Base-by-base conservation (phyloP, 371 early-diverging fungal species). In the Amoeboaphelidium protococcarum region DNA sequence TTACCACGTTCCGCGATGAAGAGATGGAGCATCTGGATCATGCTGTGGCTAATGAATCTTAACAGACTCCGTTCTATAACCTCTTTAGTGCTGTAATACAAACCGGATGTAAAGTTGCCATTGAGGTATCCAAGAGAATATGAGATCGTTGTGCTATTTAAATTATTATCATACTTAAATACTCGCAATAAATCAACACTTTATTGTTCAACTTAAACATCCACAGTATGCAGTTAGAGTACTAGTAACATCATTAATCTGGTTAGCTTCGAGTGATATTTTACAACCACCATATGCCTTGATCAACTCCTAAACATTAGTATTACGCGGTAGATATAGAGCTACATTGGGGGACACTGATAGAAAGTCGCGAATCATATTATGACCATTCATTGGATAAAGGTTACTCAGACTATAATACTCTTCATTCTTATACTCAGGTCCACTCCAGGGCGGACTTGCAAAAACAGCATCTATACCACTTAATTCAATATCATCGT, bases 381-480 rank as follows among this genome's bases (percentile, higher is more conserved):
- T 48, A 44, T 57, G 72, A 71, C 76, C 54, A 69, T 63, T 51
- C 81, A 66, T 52, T 84, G 85, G 2, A 72, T 90, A 23, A 58
- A 62, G 24, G 74, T 69, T 50, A 91, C 89, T 21, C 84, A 71
- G 42, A 6, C 4, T 13, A 20, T 45, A 45, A 23, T 23, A 3
- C 42, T 22, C 44, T 1, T 22, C 45, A 22, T 22, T 37, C 2
- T 50, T 47, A 44, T 49, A 50, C 2, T 6, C 46, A 37, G 42
- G 45, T 13, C 88, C 90, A 43, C 91, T 90, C 91, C 91, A 92
- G 19, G 92, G 91, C 42, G 92, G 91, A 40, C 85, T 86, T 51
- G 91, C 52, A 50, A 88, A 92, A 2, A 90, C 78, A 0, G 68
- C 78, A 54, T 94, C 90, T 52, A 42, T 42, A 21, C 20, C 13